Percentiles rank a stretch among this genome's conserved stretches.
phyloP scores from a whole-genome alignment of 345 rosid genomes.

The Lenwebbia sp. region DNA sequence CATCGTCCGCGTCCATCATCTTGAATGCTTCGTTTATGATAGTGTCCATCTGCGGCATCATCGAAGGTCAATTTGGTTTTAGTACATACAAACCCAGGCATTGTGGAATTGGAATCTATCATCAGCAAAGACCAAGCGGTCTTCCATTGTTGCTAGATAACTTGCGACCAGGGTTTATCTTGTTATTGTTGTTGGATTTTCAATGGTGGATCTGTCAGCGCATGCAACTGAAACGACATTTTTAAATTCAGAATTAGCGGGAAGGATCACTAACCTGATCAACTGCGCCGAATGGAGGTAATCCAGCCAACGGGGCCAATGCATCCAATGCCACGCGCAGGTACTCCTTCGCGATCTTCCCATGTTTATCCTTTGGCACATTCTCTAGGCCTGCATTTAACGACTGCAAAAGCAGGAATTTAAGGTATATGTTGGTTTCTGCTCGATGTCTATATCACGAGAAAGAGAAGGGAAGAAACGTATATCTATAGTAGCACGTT shows the following conservation, averaged over 20 bases:
- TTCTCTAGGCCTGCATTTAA: slow-evolving; percentile 41
- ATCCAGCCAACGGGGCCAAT: slow-evolving; percentile 61
- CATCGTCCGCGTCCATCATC: slow-evolving; percentile 64
- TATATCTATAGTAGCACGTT: background rate
- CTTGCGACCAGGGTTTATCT: background rate
- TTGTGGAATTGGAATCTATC: background rate
- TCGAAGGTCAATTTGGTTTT: background rate
- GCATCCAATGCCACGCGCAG: slow-evolving; percentile 54
- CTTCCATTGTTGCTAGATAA: background rate
- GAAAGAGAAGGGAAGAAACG: background rate
- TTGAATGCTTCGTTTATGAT: slow-evolving; percentile 37
- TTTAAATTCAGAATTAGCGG: background rate
- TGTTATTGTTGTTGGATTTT: background rate
- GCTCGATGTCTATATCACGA: background rate
- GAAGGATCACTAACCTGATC: slow-evolving; percentile 38
- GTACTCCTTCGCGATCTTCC: slow-evolving; percentile 58
- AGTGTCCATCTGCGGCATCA: slow-evolving; percentile 49
- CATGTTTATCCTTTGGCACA: slow-evolving; percentile 52
- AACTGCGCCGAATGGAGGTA: slow-evolving; percentile 85
- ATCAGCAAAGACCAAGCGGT: background rate
- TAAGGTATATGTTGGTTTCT: background rate
- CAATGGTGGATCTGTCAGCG: background rate
- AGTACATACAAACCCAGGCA: background rate
- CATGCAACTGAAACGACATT: background rate
- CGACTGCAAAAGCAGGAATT: slow-evolving; percentile 25